These are phyloP conservation scores for Przewalskia tangutica DNA, from an alignment of 257 asterid genomes.

Conservation along the genomic window DNA sequence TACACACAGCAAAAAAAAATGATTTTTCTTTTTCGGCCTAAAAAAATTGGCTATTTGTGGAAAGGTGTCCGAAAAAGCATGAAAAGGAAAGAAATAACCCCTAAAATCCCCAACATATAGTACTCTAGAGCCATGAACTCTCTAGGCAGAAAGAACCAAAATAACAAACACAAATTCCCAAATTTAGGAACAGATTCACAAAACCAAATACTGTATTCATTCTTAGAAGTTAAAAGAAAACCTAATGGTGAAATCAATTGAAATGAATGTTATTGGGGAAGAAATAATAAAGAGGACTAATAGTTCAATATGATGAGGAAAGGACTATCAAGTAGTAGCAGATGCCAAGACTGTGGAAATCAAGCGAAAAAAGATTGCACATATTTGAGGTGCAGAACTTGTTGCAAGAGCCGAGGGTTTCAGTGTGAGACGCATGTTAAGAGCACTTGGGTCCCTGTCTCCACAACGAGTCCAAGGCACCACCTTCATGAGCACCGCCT, in stretches of 20 bases:
- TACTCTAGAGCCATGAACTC: constrained; percentile 25
- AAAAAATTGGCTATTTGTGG: background rate
- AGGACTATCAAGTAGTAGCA: background rate
- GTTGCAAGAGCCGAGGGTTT: constrained; percentile 62
- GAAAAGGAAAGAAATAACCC: constrained; percentile 1
- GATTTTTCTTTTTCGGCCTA: background rate
- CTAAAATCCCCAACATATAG: constrained; percentile 6
- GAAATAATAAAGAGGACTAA: constrained; percentile 29
- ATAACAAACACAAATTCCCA: constrained; percentile 14
- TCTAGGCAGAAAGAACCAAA: constrained; percentile 5
- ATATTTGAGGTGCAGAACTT: constrained; percentile 55
- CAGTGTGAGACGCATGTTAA: constrained; percentile 70
- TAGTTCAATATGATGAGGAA: constrained; percentile 12
- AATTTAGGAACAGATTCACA: constrained; percentile 13
- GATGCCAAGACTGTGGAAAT: constrained; percentile 75
- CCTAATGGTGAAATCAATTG: background rate
- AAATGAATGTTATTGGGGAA: background rate
- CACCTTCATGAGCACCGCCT: constrained; percentile 13
- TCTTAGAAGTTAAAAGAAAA: background rate
- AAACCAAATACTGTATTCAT: background rate
- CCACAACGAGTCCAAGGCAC: constrained; percentile 37
- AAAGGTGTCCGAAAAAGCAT: constrained; percentile 2
- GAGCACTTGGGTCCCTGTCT: constrained; percentile 77
- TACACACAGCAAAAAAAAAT: background rate
- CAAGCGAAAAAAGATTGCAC: constrained; percentile 70